Percentiles rank a stretch among this genome's conserved stretches.
Conservation (phyloP, 1,139 yeast genomes). For the Pneumocystis carinii region DNA sequence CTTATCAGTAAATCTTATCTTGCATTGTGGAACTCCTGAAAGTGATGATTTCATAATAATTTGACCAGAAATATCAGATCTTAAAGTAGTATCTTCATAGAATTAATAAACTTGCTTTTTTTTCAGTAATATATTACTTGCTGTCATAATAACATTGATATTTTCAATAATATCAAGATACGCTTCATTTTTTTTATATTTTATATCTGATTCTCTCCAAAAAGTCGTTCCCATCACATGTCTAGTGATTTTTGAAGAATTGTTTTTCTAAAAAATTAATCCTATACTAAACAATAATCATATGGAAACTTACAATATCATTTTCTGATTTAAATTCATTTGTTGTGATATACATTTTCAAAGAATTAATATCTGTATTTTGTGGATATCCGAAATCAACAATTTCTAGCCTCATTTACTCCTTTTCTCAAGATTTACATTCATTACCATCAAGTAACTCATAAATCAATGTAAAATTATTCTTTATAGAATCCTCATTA, state of each 20-base stretch:
- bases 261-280: slow-evolving; percentile 6
- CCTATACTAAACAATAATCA: not conserved
- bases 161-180: slow-evolving; percentile 64
- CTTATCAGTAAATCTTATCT: slow-evolving; percentile 45
- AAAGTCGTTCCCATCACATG: slow-evolving; percentile 35
- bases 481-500: slow-evolving; percentile 35
- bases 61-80: slow-evolving; percentile 65
- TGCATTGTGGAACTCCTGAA: slow-evolving; percentile 64
- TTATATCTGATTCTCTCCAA: slow-evolving; percentile 63
- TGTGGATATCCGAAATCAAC: slow-evolving; percentile 75
- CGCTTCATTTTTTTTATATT: slow-evolving; percentile 70
- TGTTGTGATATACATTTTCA: slow-evolving; percentile 29
- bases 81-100: slow-evolving; percentile 35
- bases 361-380: slow-evolving; percentile 42
- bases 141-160: slow-evolving; percentile 46
- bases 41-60: slow-evolving; percentile 58
- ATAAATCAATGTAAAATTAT: slow-evolving; percentile 53
- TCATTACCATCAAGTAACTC: slow-evolving; percentile 44
- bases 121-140: slow-evolving; percentile 11
- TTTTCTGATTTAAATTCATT: slow-evolving; percentile 19
- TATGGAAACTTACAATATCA: not conserved
- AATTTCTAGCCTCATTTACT: slow-evolving; percentile 30
- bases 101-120: not conserved
- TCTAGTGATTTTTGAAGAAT: slow-evolving; percentile 25
- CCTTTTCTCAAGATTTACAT: not conserved